Evolutionary conservation across 805 yeast species (phyloP), one percentile per base, ranked within the genome.

Genomic region (Teunomyces lycoperdinae): DNA sequence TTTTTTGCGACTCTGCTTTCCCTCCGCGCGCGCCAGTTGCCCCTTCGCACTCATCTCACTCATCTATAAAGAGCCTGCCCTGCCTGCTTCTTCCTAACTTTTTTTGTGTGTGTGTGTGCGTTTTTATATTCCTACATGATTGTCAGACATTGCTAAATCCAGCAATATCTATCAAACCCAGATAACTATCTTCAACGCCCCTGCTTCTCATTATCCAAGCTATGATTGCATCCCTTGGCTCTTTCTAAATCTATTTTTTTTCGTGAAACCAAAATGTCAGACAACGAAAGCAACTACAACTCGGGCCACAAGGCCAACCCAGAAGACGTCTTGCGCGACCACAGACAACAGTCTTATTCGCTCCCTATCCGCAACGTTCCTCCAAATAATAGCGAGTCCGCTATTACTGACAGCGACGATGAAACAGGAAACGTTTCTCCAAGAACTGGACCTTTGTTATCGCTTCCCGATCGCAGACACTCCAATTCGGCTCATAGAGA

Each of bases 251-350:
- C 24, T 20, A 20, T 20, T 20, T 20, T 20, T 17, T 20, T 20
- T 30, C 35, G 20, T 26, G 31, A 30, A 11, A 35, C 36, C 27
- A 30, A 33, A 38, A 72, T 72, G 77, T 71, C 76, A 41, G 77
- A 72, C 57, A 56, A 64, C 40, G 76, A 71, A 55, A 66, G 71
- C 52, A 65, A 55, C 50, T 61, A 65, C 27, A 59, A 56, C 17
- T 59, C 67, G n/a, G 58, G 66, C 13, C 35, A 55, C 43, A 58
- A 59, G 51, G 58, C 56, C 52, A 58, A 50, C 42, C 60, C 63
- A 28, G 74, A 69, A 46, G 69, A 68, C 40, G 63, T 64, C 13
- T 60, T 72, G 48, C 63, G 70, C 46, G 77, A 72, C 57, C 76
- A 72, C 55, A 58, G 77, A 43, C 48, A 71, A 53, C 77, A 72